A percentile compares a stretch with the other conserved stretches of the same genome.
These are phyloP conservation scores for Crithidia mellificae DNA, from an alignment of 208 protist genomes.

Conservation along the genomic window DNA sequence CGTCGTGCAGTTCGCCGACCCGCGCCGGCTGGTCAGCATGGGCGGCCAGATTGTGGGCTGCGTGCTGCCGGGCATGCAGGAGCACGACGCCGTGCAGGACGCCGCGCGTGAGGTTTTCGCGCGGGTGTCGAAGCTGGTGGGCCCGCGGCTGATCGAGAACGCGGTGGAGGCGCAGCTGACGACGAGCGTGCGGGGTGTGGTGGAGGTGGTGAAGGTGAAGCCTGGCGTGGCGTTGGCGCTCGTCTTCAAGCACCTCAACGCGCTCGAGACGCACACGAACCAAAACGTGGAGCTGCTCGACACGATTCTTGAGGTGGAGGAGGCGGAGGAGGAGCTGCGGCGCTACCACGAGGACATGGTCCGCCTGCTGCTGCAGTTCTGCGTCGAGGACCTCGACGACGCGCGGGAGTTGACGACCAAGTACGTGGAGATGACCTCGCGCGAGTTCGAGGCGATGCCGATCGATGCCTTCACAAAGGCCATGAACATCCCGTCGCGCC, in stretches of 20 bases:
- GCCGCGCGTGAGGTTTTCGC: constrained; percentile 82
- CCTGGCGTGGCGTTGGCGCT: constrained; percentile 76
- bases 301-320: constrained; percentile 79
- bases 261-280: constrained; percentile 47
- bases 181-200: constrained; percentile 82
- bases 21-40: constrained; percentile 67
- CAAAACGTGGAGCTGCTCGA: constrained; percentile 79
- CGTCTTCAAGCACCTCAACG: constrained; percentile 76
- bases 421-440: constrained; percentile 52
- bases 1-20: constrained; percentile 75
- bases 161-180: constrained; percentile 84
- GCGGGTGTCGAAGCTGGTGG: constrained; percentile 71
- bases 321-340: constrained; percentile 72
- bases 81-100: constrained; percentile 77
- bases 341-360: constrained; percentile 64
- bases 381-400: constrained; percentile 64
- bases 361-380: constrained; percentile 61
- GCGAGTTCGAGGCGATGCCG: constrained; percentile 57
- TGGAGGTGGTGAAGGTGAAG: constrained; percentile 92
- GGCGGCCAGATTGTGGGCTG: constrained; percentile 86
- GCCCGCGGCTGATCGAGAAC: constrained; percentile 80
- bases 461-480: constrained; percentile 69
- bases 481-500: constrained; percentile 58
- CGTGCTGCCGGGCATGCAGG: constrained; percentile 89
- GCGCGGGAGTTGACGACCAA: constrained; percentile 60